Evolutionary conservation across 192 early-diverging fungal genomes (phyloP).

Genomic region (Allomyces macrogynus): DNA sequence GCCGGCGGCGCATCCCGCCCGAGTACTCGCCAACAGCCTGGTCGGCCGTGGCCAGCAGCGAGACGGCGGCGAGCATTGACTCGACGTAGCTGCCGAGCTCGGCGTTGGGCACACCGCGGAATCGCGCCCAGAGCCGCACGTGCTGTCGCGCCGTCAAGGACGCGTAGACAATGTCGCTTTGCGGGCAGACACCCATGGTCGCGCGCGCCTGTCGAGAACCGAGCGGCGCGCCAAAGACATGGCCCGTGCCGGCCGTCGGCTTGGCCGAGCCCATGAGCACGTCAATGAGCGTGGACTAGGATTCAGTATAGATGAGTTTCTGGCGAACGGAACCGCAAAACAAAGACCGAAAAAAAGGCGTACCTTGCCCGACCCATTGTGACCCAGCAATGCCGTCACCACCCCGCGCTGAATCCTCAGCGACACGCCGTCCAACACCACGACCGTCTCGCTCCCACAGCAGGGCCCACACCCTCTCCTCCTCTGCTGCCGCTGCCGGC

Average conservation of each 20-base stretch:
- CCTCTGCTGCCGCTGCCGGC: no score
- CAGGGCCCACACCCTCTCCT: no score
- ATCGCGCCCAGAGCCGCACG: not conserved
- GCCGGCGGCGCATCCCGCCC: not conserved
- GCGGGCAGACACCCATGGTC: not conserved
- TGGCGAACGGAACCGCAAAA: no score
- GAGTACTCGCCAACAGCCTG: not conserved
- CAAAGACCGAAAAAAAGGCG: no score
- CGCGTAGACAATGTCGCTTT: not conserved
- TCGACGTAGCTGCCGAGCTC: not conserved
- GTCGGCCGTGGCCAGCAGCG: not conserved
- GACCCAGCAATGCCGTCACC: not conserved
- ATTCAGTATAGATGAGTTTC: no score
- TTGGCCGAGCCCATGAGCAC: slow-evolving; percentile 1
- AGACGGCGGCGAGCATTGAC: not conserved
- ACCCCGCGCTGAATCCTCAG: not conserved
- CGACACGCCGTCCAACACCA: not conserved
- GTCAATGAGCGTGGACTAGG: slow-evolving; percentile 1
- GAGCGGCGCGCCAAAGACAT: slow-evolving; percentile 1
- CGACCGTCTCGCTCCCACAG: no score
- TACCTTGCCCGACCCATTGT: slow-evolving; percentile 4
- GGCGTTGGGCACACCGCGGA: not conserved
- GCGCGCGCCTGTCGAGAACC: not conserved
- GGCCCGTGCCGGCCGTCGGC: not conserved
- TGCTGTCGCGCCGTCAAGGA: not conserved